Evolutionary conservation across 495 filamentous ascomycete species (phyloP).

Genomic region (Xylaria acuta): DNA sequence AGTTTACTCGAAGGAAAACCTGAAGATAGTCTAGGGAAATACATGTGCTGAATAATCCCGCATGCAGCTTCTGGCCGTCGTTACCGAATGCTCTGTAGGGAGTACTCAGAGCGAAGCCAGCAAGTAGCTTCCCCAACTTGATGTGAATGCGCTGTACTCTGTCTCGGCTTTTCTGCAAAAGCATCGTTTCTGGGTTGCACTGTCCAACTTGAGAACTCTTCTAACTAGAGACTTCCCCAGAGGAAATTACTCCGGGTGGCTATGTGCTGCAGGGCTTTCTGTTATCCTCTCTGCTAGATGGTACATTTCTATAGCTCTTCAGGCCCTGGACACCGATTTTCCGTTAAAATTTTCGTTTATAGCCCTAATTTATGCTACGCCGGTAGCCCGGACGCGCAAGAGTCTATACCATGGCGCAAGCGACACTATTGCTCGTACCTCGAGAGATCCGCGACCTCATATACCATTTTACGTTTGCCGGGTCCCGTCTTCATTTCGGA

Average conservation of each 20-base stretch:
- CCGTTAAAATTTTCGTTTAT: too few species aligned
- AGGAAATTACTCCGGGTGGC: too few species aligned
- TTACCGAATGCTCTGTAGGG: not conserved
- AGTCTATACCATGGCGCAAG: not conserved
- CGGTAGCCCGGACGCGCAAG: not conserved
- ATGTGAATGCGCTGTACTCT: not conserved
- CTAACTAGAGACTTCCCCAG: not conserved
- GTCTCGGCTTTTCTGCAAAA: not conserved
- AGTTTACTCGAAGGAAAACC: slow-evolving; percentile 49
- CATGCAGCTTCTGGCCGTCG: not conserved
- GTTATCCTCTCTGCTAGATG: not conserved
- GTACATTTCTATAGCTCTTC: not conserved
- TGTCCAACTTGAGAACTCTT: not conserved
- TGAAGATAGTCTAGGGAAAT: slow-evolving; percentile 6
- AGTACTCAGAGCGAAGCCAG: not conserved
- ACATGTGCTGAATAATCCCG: not conserved
- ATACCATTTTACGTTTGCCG: not conserved
- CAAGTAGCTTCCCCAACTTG: not conserved
- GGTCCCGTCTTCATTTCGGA: not conserved
- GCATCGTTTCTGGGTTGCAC: not conserved
- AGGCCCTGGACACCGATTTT: not conserved
- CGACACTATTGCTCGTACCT: not conserved
- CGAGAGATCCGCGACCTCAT: not conserved
- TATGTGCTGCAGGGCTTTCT: not conserved
- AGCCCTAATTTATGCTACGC: not conserved